Base-by-base conservation (phyloP, 129 eudicot species). In the Flaveria bidentis region DNA sequence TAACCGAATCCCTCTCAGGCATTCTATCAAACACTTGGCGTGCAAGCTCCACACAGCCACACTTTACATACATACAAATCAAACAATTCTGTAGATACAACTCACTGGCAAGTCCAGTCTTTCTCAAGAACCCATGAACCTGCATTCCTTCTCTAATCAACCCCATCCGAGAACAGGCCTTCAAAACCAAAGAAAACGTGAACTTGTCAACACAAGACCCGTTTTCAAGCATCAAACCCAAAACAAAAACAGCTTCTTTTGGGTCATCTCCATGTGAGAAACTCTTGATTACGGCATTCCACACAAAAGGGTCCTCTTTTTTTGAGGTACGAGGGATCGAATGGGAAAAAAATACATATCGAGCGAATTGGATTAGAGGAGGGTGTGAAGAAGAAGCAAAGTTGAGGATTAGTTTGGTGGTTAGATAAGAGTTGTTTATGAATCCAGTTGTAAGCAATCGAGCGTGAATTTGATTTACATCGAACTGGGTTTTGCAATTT, bases 1-100 rank as follows among this genome's bases (percentile, higher is more conserved):
- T 84, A 64, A 91, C 86, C 0, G 91, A 74, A 72, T 91, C 97
- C 73, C 73, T 81, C 23, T 71, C 57, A 11, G 6, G 16, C 88
- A 88, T 86, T 75, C 67, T 83, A 81, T 88, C 91, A 83, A 91
- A 91, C 64, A 91, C 84, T 30, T 81, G 93, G 25, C 91, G 87
- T 12, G 86, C 93, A 69, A 70, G 55, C 55, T 77, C 91, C 74
- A 86, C 64, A 75, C 68, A 44, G 18, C 94, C 88, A 51, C 90
- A 76, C 51, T 72, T 88, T 14, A 77, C 72, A 72, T 91, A 88
- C 90, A 91, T 68, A 61, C 76, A 72, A 52, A 86, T 83, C 85
- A 89, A 82, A 80, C 92, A 88, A 72, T 88, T 91, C 45, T 80
- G 86, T 77, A 87, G 9, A 78, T 85, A 91, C 84, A 85, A 42